These are phyloP conservation scores for Pyrenula massariospora DNA, from an alignment of 495 filamentous ascomycete genomes.

Conservation along the genomic window DNA sequence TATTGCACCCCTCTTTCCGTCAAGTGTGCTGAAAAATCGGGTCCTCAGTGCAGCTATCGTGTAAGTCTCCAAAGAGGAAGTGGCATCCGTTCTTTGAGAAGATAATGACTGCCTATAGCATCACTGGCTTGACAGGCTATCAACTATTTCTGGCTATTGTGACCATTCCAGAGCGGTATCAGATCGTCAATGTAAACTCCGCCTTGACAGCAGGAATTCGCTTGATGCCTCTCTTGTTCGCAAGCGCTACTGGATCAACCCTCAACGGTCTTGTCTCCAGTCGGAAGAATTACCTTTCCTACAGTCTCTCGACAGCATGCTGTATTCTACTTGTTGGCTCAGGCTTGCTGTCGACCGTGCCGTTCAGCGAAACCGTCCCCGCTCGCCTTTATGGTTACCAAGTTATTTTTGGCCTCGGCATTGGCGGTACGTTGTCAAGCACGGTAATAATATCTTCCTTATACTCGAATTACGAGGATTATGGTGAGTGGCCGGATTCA, in stretches of 20 bases:
- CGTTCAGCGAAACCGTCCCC: not conserved
- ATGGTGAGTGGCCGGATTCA: not conserved
- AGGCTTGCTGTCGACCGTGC: not conserved
- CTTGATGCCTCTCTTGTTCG: not conserved
- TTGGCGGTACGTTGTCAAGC: not conserved
- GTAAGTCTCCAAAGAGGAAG: not conserved
- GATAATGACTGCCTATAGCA: not conserved
- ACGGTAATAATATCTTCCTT: not conserved
- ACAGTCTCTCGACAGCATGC: not conserved
- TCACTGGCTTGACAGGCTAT: not conserved
- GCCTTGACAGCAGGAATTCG: not conserved
- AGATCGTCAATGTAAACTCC: not conserved
- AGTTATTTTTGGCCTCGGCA: not conserved
- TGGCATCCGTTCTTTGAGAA: not conserved
- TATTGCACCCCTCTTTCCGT: not conserved
- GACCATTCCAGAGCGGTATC: not conserved
- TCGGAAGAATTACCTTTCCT: not conserved
- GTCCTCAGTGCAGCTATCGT: not conserved
- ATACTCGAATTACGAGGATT: not conserved
- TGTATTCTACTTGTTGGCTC: not conserved
- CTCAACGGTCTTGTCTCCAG: not conserved
- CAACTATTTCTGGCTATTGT: not conserved
- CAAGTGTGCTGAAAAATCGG: not conserved
- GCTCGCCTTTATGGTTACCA: not conserved
- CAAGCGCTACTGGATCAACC: not conserved